Conservation (phyloP, 2,329 filamentous ascomycete species). For the Epicoccum sorghinum region DNA sequence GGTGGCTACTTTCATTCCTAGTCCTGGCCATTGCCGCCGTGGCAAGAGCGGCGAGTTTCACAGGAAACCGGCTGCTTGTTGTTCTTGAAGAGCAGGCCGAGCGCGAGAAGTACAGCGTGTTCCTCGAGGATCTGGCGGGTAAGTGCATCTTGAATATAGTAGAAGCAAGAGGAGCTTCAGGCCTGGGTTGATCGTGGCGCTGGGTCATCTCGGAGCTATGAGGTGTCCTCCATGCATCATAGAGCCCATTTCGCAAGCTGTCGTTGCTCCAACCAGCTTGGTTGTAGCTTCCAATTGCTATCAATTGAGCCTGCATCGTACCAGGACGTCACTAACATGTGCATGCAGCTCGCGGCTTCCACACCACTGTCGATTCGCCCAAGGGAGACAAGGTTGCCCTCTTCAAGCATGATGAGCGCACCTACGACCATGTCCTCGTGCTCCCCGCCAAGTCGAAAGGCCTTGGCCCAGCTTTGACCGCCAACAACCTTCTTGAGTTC, state of each 20-base stretch:
- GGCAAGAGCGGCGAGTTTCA: slow-evolving; percentile 77
- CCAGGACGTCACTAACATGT: slow-evolving; percentile 13
- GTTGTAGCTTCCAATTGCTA: not conserved
- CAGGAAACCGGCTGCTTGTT: slow-evolving; percentile 81
- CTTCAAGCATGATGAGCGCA: slow-evolving; percentile 84
- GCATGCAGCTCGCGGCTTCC: slow-evolving; percentile 76
- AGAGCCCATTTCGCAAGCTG: slow-evolving; percentile 18
- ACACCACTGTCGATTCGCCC: slow-evolving; percentile 75
- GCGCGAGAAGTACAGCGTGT: slow-evolving; percentile 81
- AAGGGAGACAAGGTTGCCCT: slow-evolving; percentile 65
- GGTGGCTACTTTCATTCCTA: slow-evolving; percentile 74
- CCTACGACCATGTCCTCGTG: slow-evolving; percentile 89
- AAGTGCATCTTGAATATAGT: slow-evolving; percentile 37
- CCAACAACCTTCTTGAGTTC: slow-evolving; percentile 86
- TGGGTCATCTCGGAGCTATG: not conserved
- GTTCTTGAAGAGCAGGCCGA: slow-evolving; percentile 83
- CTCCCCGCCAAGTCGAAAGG: slow-evolving; percentile 92
- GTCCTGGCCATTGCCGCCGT: slow-evolving; percentile 69
- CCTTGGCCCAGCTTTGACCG: slow-evolving; percentile 85
- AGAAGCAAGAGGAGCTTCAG: not conserved
- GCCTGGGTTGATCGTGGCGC: not conserved
- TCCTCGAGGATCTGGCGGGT: slow-evolving; percentile 76
- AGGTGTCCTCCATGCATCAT: not conserved
- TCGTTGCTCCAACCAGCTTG: slow-evolving; percentile 1
- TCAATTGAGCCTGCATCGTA: not conserved